Evolutionary conservation across 768 basidiomycete genomes (phyloP).

Genomic region (Lactifluus subvellereus): DNA sequence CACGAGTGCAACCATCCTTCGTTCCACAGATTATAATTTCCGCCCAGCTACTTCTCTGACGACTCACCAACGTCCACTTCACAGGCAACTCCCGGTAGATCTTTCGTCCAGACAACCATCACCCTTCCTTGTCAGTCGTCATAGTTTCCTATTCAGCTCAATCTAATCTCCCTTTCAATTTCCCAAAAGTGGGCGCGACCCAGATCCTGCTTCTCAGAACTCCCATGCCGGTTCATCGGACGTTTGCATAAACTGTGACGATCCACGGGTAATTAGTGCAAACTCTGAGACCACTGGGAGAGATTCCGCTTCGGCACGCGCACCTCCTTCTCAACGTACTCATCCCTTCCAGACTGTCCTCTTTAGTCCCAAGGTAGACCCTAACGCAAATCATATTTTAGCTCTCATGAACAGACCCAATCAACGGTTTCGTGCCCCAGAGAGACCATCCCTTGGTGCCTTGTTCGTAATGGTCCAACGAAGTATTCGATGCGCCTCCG

Average conservation of each 20-base stretch:
- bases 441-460: not conserved
- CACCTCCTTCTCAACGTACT: too few relatives aligned
- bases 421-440: not conserved
- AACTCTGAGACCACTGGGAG: too few relatives aligned
- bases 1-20: not conserved
- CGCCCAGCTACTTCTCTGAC: not conserved
- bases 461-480: not conserved
- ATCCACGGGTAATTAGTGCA: too few relatives aligned
- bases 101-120: not conserved
- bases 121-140: not conserved
- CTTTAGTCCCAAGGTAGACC: not conserved
- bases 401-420: not conserved
- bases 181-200: not conserved
- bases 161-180: constrained; percentile 13
- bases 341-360: not conserved
- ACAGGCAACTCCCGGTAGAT: too few relatives aligned
- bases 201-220: not conserved
- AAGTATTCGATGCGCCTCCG: not conserved
- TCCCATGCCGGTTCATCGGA: not conserved
- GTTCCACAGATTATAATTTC: not conserved
- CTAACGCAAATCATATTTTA: not conserved
- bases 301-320: too few relatives aligned
- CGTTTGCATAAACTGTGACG: too few relatives aligned
- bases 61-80: not conserved
- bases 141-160: constrained; percentile 5